phyloP scores from a whole-genome alignment of 768 basidiomycete genomes.

The Psilocybe cubensis region DNA sequence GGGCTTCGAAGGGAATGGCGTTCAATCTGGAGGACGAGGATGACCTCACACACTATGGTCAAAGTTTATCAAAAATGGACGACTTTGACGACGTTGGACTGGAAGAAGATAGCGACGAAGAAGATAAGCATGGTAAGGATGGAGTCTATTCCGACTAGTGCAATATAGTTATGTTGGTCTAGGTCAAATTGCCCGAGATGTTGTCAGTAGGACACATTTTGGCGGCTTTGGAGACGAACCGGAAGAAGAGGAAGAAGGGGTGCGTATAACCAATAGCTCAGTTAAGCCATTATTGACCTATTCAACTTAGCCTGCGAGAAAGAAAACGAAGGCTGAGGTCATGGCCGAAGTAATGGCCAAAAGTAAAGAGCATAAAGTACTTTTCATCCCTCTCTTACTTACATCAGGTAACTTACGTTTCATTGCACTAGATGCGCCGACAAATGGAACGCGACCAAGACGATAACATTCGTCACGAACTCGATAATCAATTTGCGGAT shows the following conservation, averaged over 20 bases:
- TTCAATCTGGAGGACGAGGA: slow-evolving; percentile 95
- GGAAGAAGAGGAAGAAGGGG: slow-evolving; percentile 57
- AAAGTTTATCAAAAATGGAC: slow-evolving; percentile 82
- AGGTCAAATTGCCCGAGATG: slow-evolving; percentile 72
- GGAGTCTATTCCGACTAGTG: background rate
- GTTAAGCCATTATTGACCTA: slow-evolving; percentile 1
- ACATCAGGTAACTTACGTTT: background rate
- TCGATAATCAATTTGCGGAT: slow-evolving; percentile 87
- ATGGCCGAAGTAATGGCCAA: slow-evolving; percentile 99
- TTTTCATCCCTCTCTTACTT: slow-evolving; percentile 20
- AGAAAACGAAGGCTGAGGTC: slow-evolving; percentile 93
- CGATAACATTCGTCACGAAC: slow-evolving; percentile 81
- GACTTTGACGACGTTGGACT: slow-evolving; percentile 80
- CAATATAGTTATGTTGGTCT: background rate
- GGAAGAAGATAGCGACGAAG: slow-evolving; percentile 59
- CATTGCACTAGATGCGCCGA: slow-evolving; percentile 63
- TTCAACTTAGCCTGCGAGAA: slow-evolving; percentile 67
- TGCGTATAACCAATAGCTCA: slow-evolving; percentile 8
- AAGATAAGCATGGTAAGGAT: slow-evolving; percentile 43
- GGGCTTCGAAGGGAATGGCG: slow-evolving; percentile 68
- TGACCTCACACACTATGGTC: slow-evolving; percentile 90
- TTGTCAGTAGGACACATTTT: slow-evolving; percentile 77
- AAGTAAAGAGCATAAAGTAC: slow-evolving; percentile 93
- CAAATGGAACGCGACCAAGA: slow-evolving; percentile 88
- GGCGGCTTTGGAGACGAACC: slow-evolving; percentile 81